Conservation (phyloP, 140 eudicot genomes). For the Ambrosia hybrid region DNA sequence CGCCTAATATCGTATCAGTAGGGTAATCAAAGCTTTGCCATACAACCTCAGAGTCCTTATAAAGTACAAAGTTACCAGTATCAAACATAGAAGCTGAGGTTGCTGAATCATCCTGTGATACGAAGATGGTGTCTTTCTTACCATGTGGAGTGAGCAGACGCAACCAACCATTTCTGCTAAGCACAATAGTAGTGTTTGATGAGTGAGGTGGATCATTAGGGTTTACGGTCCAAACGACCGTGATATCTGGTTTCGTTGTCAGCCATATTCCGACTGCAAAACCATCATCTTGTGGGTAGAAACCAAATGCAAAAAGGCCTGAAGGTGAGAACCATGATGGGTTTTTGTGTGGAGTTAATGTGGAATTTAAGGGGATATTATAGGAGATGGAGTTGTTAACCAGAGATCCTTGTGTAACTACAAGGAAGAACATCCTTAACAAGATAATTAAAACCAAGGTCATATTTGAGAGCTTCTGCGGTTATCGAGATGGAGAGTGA, state of each 20-base stretch:
- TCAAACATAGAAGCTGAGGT: conserved; percentile 45
- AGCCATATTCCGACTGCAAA: conserved; percentile 45
- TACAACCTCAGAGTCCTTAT: conserved; percentile 21
- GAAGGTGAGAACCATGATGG: conserved; percentile 53
- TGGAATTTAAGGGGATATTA: conserved; percentile 32
- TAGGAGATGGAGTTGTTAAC: not conserved
- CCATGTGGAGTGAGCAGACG: conserved; percentile 1
- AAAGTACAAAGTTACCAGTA: conserved; percentile 51
- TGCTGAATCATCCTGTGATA: not conserved
- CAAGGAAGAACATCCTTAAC: conserved; percentile 8
- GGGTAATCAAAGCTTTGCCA: conserved; percentile 58
- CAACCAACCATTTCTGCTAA: conserved; percentile 32
- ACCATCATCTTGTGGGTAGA: conserved; percentile 32
- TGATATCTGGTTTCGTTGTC: conserved; percentile 33
- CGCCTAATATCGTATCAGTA: conserved; percentile 45
- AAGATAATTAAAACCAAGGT: conserved; percentile 12
- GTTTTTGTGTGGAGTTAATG: conserved; percentile 28
- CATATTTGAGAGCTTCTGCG: conserved; percentile 9
- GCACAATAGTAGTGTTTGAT: conserved; percentile 19
- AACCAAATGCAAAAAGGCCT: conserved; percentile 55
- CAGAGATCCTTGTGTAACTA: conserved; percentile 23
- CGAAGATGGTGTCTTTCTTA: not conserved
- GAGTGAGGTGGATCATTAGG: conserved; percentile 38
- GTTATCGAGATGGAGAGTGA: not conserved
- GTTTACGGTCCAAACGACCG: conserved; percentile 61